Evolutionary conservation across 805 yeast species (phyloP).

Genomic region (Lachancea nothofagi): DNA sequence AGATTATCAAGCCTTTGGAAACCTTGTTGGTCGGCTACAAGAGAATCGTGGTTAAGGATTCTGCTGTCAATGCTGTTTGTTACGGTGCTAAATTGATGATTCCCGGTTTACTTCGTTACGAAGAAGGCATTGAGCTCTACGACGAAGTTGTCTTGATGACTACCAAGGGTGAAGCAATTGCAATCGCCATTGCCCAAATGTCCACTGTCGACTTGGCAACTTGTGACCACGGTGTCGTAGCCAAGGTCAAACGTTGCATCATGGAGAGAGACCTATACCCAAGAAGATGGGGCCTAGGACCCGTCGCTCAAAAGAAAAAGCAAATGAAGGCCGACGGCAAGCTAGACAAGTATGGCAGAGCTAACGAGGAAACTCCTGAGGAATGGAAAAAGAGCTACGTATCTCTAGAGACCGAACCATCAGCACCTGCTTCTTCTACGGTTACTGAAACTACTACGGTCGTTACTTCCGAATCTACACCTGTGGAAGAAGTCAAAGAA

Average conservation of each 20-base stretch:
- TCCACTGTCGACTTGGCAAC: constrained; percentile 93
- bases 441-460: constrained; percentile 32
- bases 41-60: constrained; percentile 90
- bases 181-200: constrained; percentile 98
- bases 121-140: constrained; percentile 93
- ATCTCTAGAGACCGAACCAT: constrained; percentile 55
- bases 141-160: constrained; percentile 98
- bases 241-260: constrained; percentile 97
- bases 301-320: constrained; percentile 97
- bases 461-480: constrained; percentile 34
- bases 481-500: constrained; percentile 41
- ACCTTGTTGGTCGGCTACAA: constrained; percentile 90
- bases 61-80: constrained; percentile 97
- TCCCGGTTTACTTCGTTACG: constrained; percentile 96
- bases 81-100: constrained; percentile 99
- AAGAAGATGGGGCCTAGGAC: constrained; percentile 99
- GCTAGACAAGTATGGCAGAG: constrained; percentile 91
- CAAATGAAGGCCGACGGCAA: constrained; percentile 96
- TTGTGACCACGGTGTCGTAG: constrained; percentile 98
- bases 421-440: constrained; percentile 32
- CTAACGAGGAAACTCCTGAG: constrained; percentile 88
- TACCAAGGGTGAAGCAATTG: constrained; percentile 99
- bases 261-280: constrained; percentile 99
- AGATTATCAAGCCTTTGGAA: constrained; percentile 91
- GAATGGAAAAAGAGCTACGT: constrained; percentile 85